Base-by-base conservation (phyloP, 2,329 filamentous ascomycete genomes). In the Xylaria sp. region DNA sequence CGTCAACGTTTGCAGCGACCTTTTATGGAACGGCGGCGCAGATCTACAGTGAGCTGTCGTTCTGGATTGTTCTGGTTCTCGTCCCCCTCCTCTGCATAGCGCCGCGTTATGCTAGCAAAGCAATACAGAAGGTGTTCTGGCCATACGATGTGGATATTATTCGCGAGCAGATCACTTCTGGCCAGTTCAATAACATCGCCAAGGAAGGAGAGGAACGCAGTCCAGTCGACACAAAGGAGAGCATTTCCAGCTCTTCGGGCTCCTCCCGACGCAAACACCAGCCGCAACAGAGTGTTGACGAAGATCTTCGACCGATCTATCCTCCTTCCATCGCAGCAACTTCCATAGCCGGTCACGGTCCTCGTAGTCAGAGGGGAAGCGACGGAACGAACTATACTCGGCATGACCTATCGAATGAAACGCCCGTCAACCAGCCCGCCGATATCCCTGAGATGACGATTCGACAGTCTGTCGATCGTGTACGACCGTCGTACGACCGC, bases 121-220 rank as follows among this genome's bases (percentile, higher is more conserved):
- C 90, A 38, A 82, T 96, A 59, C 96, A 98, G 80, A 99, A 99
- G 82, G 92, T 97, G 63, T 98, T 94, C 82, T 93, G 92, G 80
- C 96, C 96, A 4, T 91, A 92, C 73, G 96, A 99, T 76, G 90
- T 97, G 67, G 96, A 99, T 79, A 97, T 99, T 72, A 90, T 99
- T 76, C 93, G 96, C 57, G 96, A 99, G 80, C 94, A 98, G 83
- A 89, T 97, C 69, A 88, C 88, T 33, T 86, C 90, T 81, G 96
- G 96, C 73, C 90, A 91, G 77, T 98, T 97, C 79, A 89, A 92
- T 72, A 88, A 93, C 75, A 85, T 95, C 59, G 77, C 79, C 53
- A 78, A 78, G 3, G 74, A 76, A 74, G 64, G 75, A 76, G 66
- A 80, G 70, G 72, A 77, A 76, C 67, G 80, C 70, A 71, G 79